Base-by-base conservation (phyloP, 208 protist species). In the Crithidia brevicula region DNA sequence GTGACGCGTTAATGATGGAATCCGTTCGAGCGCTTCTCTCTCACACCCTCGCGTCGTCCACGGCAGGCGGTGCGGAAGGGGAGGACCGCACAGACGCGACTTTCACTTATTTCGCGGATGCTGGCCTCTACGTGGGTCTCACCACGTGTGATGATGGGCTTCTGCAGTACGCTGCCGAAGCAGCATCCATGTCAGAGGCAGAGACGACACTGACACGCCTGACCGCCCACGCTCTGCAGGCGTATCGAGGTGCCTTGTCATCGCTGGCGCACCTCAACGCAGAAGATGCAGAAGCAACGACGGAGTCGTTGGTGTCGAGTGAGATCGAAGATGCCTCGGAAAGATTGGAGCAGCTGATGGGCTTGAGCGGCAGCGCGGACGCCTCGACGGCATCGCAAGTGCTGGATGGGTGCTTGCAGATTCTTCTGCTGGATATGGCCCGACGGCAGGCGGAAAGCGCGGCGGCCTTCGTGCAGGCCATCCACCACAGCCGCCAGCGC, bases 61-160 rank as follows among this genome's bases (percentile, higher is more conserved):
- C 22, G n/a, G 20, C 52, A 27, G 34, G n/a, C 51, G 10, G 49
- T 42, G 2, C 28, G 43, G 57, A 46, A 7, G n/a, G 52, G 10
- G n/a, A 22, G n/a, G 20, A 22, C 27, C 4, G 53, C n/a, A 18
- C 33, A 20, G 42, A 10, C 25, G 31, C 16, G n/a, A 38, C 16
- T 27, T 10, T 16, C 46, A 13, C 43, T 51, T 11, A n/a, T 13
- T 74, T 56, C 36, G 69, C 69, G 1, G 69, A 75, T 30, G 69
- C 69, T 6, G 61, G 45, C 4, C 16, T 68, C 11, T 75, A 75
- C 42, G 61, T 69, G 7, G 69, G 42, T 27, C 51, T 75, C 11
- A 34, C 61, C 18, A 65, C 36, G 7, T 45, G 59, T 22, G 61
- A 69, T 40, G 60, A 57, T 18, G 30, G 61, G 22, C 62, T 75